These are phyloP conservation scores for Yamadazyma kitorensis DNA, from an alignment of 805 yeast genomes.

Conservation along the genomic window DNA sequence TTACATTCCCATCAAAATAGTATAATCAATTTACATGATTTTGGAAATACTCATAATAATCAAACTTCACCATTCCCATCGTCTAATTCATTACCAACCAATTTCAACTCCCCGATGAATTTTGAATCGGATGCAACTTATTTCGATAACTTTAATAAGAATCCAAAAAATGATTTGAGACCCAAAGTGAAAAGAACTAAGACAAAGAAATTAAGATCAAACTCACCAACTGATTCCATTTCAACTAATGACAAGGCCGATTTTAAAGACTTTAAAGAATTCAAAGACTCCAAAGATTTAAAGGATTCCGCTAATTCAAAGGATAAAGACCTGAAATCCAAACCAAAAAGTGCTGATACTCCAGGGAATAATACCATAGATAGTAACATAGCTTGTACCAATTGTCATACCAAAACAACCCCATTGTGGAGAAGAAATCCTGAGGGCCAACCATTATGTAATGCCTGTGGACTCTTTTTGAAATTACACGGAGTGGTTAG, in stretches of 20 bases:
- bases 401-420: slow-evolving; percentile 88
- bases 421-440: slow-evolving; percentile 95
- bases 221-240: slow-evolving; percentile 3
- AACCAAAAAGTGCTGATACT: too few relatives aligned
- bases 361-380: slow-evolving; percentile 1
- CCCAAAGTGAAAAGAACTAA: slow-evolving; percentile 12
- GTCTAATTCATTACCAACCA: slow-evolving; percentile 9
- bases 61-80: slow-evolving; percentile 5
- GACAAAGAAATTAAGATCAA: slow-evolving; percentile 8
- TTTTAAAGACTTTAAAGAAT: too few relatives aligned
- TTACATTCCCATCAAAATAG: slow-evolving; percentile 13
- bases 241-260: neutral
- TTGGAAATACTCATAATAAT: neutral
- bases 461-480: slow-evolving; percentile 92
- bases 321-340: too few relatives aligned
- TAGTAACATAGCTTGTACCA: slow-evolving; percentile 53
- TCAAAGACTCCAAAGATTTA: too few relatives aligned
- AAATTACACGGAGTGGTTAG: slow-evolving; percentile 94
- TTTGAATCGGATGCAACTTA: slow-evolving; percentile 10
- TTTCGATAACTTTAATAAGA: slow-evolving; percentile 11
- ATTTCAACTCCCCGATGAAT: slow-evolving; percentile 11
- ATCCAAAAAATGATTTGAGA: slow-evolving; percentile 7
- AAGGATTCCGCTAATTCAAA: too few relatives aligned
- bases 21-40: slow-evolving; percentile 10
- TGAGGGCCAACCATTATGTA: slow-evolving; percentile 88